Conservation (phyloP, 106 monocot genomes). For the Apostasia shenzhenica region DNA sequence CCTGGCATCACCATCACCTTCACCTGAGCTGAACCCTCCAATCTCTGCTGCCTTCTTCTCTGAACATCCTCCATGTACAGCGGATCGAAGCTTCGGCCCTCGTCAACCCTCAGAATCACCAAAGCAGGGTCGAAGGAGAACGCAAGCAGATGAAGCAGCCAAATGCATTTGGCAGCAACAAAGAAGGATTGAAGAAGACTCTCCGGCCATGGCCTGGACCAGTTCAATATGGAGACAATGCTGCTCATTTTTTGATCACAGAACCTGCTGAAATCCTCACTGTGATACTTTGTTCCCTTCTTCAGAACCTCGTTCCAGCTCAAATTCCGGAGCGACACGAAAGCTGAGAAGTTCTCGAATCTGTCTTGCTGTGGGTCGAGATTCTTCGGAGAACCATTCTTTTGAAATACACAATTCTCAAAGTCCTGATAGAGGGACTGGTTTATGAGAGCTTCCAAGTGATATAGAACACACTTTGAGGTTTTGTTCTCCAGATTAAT, state of each 20-base stretch:
- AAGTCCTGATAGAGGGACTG: slow-evolving; percentile 77
- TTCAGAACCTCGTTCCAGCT: slow-evolving; percentile 84
- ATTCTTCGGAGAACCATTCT: slow-evolving; percentile 51
- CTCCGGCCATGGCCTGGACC: slow-evolving; percentile 66
- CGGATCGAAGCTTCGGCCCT: slow-evolving; percentile 54
- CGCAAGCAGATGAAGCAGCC: slow-evolving; percentile 86
- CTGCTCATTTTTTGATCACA: slow-evolving; percentile 84
- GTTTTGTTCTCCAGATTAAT: slow-evolving; percentile 16
- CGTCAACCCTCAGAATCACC: slow-evolving; percentile 70
- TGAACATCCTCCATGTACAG: slow-evolving; percentile 81
- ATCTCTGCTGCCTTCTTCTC: slow-evolving; percentile 33
- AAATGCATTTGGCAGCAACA: slow-evolving; percentile 78
- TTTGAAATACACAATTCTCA: slow-evolving; percentile 78
- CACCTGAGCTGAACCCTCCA: slow-evolving; percentile 30
- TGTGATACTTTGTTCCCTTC: slow-evolving; percentile 67
- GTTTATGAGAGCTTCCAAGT: slow-evolving; percentile 70
- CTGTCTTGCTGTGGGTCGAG: slow-evolving; percentile 62
- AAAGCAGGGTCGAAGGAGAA: slow-evolving; percentile 73
- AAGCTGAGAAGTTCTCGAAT: slow-evolving; percentile 72
- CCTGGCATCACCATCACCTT: slow-evolving; percentile 94
- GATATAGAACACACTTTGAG: slow-evolving; percentile 52
- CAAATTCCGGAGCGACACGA: slow-evolving; percentile 63
- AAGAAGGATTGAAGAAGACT: slow-evolving; percentile 73
- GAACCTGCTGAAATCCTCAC: slow-evolving; percentile 76
- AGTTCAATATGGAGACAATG: slow-evolving; percentile 44